A percentile compares a stretch with the other conserved stretches of the same genome.
These are phyloP conservation scores for Oryza officinalis DNA, from an alignment of 176 grass and related monocot species.

Conservation along the genomic window DNA sequence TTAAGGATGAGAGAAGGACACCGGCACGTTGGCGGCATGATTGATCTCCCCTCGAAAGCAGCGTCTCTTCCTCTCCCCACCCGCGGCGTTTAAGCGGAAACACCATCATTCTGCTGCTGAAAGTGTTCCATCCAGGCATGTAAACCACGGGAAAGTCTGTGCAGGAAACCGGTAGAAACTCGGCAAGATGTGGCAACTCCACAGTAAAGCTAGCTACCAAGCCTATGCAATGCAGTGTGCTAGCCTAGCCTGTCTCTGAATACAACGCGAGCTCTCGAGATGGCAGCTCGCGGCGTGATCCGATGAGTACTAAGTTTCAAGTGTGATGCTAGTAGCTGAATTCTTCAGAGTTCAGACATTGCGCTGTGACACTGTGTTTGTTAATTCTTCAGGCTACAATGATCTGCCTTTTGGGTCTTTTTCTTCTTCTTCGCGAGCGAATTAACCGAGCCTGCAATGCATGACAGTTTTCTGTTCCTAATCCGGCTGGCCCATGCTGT, in stretches of 20 bases:
- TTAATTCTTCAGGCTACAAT: not conserved
- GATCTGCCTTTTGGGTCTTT: not conserved
- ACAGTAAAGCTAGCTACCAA: not conserved
- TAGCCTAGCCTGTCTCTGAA: not conserved
- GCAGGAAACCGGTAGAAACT: not conserved
- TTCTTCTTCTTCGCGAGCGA: not conserved
- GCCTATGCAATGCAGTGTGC: not conserved
- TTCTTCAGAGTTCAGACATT: conserved; percentile 24
- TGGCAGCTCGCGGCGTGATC: not conserved
- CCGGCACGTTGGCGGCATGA: conserved; percentile 22
- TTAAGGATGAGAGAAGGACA: not conserved
- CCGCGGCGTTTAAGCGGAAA: not conserved
- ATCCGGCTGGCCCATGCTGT: not conserved
- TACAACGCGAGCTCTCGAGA: not conserved
- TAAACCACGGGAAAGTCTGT: not conserved
- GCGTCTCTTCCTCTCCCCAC: not conserved
- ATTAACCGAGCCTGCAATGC: not conserved
- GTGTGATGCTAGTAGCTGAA: not conserved
- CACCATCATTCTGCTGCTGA: conserved; percentile 49
- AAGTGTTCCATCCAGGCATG: conserved; percentile 22
- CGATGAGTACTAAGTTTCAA: not conserved
- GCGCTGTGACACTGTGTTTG: not conserved
- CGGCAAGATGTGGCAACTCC: not conserved
- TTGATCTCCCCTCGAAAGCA: conserved; percentile 36
- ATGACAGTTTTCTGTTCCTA: conserved; percentile 5